Evolutionary conservation across 306 rosid species (phyloP), one percentile per base, ranked within the genome.

Genomic region (Datisca glomerata): DNA sequence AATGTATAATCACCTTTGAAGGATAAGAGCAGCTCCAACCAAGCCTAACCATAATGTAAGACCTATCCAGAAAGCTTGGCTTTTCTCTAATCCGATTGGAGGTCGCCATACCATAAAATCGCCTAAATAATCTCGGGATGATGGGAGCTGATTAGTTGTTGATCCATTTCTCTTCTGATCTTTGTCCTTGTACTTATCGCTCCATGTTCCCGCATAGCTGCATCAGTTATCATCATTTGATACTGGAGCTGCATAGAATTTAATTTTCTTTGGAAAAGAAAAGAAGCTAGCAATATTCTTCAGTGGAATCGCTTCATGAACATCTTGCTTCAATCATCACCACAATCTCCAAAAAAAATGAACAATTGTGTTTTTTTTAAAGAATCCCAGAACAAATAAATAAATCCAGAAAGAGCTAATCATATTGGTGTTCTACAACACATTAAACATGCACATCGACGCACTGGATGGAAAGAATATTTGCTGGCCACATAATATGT

Each of bases 141-240:
- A 80, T n/a, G 97, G 68, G 39, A 77, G 68, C 47, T 85, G 93
- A 63, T 66, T 75, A 45, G 76, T 77, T 10, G 75, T 61, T 14
- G 93, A 36, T 35, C 92, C 73, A 24, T 47, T 56, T 43, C 41
- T 72, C 50, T 41, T 61, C 42, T 57, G 47, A 36, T 64, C 86
- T 64, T 57, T 70, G 76, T 78, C 76, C 68, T 81, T 89, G 80
- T 79, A 8, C 47, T 89, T 89, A 56, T 83, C 94, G 16, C 67
- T 77, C 97, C 97, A 89, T 38, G 95, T 65, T 66, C 62, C 89
- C 1, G 97, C 95, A 46, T 83, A 89, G 57, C 97, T 83, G 68
- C 60, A 67, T 22, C 44, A 13, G 18, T 53, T 54, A 28, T 45
- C 22, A 17, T 28, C 33, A 39, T 47, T 47, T 29, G 41, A 31